Percentiles rank a stretch among this genome's conserved stretches.
Conservation (phyloP, 768 basidiomycete species). For the Peribolospora kevripleyi region DNA sequence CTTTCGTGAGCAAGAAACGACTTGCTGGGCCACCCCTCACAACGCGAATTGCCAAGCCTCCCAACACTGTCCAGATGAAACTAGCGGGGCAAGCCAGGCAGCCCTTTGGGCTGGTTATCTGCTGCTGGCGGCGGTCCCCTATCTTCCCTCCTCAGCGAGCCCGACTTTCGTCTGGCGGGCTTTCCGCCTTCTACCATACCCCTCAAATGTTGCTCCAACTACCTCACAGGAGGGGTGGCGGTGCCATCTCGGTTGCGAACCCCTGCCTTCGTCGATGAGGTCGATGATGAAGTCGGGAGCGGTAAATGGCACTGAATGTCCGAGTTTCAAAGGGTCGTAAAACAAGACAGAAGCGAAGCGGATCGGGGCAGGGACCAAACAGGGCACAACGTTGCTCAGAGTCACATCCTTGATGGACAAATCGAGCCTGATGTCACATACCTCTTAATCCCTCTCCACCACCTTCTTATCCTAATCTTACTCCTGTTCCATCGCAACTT, state of each 20-base stretch:
- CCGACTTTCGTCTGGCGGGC: background rate
- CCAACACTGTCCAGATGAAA: too few relatives aligned
- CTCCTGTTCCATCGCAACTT: background rate
- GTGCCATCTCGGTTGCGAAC: background rate
- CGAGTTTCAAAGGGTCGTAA: background rate
- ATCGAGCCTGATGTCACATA: background rate
- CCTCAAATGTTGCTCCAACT: background rate
- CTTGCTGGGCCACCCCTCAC: too few relatives aligned
- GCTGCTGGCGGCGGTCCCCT: too few relatives aligned
- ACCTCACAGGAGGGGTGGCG: background rate
- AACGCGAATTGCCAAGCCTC: too few relatives aligned
- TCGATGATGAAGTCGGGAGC: background rate
- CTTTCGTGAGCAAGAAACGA: too few relatives aligned
- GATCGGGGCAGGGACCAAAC: too few relatives aligned
- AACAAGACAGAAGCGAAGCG: background rate
- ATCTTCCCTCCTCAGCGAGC: background rate
- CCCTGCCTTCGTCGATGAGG: background rate
- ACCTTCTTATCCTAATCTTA: background rate
- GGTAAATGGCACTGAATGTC: background rate
- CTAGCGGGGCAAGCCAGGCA: too few relatives aligned
- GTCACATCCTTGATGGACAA: background rate
- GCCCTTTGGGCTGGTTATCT: too few relatives aligned
- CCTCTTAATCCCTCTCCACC: background rate
- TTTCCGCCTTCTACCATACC: background rate
- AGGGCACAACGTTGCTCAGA: too few relatives aligned